phyloP scores from a whole-genome alignment of 768 basidiomycete species.

The Leccinum fibrillosum region DNA sequence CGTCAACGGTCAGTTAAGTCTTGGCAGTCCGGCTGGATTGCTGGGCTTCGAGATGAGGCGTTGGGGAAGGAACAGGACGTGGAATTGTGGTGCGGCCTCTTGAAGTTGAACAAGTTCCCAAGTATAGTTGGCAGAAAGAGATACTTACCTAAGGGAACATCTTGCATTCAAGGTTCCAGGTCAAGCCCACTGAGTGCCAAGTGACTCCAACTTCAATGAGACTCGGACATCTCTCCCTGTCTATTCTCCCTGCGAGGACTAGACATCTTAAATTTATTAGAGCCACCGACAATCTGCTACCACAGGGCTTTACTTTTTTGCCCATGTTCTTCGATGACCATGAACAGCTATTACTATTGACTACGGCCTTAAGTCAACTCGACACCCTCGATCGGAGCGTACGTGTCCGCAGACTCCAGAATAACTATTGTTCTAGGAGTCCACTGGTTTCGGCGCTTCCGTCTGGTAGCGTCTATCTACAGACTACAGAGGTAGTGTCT shows the following conservation, averaged over 20 bases:
- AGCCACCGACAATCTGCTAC: conserved; percentile 5
- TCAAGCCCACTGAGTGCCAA: background rate
- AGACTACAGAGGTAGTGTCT: conserved; percentile 47
- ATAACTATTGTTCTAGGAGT: conserved; percentile 27
- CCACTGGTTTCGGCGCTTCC: conserved; percentile 40
- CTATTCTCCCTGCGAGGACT: background rate
- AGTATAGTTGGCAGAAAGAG: background rate
- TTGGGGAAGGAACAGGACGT: background rate
- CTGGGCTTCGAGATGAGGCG: background rate
- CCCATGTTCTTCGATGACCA: conserved; percentile 49
- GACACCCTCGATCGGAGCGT: conserved; percentile 53
- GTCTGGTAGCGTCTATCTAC: conserved; percentile 87
- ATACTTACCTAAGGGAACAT: background rate
- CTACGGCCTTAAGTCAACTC: conserved; percentile 52
- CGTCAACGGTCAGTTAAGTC: background rate
- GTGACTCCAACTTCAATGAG: background rate
- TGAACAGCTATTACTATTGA: conserved; percentile 57
- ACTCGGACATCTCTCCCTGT: background rate
- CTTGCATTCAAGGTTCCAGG: background rate
- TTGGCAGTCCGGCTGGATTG: background rate
- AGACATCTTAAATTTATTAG: conserved; percentile 4
- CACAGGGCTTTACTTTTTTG: conserved; percentile 48
- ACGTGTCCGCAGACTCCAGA: conserved; percentile 46
- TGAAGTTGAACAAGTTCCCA: background rate
- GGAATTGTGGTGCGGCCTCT: background rate